Percentiles rank a stretch among this genome's conserved stretches.
Evolutionary conservation across 108 stramenopile genomes (phyloP).

Genomic region (Aureococcus anophagefferens): DNA sequence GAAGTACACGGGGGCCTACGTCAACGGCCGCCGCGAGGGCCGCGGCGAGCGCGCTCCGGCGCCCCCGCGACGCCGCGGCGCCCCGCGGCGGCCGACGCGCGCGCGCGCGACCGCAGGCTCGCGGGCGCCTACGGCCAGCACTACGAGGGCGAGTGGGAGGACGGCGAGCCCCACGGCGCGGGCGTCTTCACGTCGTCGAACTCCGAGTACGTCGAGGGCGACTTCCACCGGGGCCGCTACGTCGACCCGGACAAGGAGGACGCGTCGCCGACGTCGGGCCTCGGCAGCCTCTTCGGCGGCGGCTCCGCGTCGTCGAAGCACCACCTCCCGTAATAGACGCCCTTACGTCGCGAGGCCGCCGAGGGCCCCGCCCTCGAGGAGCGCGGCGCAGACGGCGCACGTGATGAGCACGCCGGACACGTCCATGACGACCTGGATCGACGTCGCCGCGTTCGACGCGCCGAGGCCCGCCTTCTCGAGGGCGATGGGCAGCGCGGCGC

Average conservation of each 20-base stretch:
- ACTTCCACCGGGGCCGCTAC: no score
- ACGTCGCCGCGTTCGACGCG: slow-evolving; percentile 21
- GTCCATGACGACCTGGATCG: slow-evolving; percentile 32
- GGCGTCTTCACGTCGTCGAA: not conserved
- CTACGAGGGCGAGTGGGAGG: slow-evolving; percentile 15
- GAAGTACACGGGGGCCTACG: slow-evolving; percentile 8
- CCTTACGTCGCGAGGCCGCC: no score
- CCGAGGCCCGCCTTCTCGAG: slow-evolving; percentile 21
- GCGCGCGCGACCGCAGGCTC: no score
- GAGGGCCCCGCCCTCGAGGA: slow-evolving; percentile 14
- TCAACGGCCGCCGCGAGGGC: slow-evolving; percentile 7
- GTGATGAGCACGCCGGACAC: slow-evolving; percentile 29
- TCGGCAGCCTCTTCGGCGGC: no score
- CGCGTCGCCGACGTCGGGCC: no score
- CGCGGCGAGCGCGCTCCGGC: no score
- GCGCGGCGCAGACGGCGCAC: slow-evolving; percentile 19
- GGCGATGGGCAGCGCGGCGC: slow-evolving; percentile 26
- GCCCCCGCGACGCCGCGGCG: no score
- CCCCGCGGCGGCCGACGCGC: no score
- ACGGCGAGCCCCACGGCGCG: slow-evolving; percentile 4
- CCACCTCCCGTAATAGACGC: no score
- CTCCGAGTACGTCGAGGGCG: no score
- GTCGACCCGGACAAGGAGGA: no score
- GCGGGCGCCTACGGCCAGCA: not conserved
- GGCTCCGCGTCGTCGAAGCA: no score